These are phyloP conservation scores for Bipolaris gigantea DNA, from an alignment of 2,329 filamentous ascomycete genomes.

Conservation along the genomic window DNA sequence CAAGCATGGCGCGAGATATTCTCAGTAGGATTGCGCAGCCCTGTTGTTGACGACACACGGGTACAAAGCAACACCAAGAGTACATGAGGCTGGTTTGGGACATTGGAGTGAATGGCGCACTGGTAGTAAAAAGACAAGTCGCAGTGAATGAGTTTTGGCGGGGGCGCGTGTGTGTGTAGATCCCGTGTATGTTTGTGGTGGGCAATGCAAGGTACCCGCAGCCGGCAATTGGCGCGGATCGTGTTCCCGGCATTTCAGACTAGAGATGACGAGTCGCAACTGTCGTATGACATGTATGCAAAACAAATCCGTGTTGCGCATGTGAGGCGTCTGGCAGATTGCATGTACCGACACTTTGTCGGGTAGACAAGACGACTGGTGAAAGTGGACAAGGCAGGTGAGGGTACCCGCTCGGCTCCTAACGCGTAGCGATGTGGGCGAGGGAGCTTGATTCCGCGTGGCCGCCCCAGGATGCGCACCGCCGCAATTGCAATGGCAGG, in stretches of 20 bases:
- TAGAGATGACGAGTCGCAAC: background rate
- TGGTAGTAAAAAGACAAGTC: background rate
- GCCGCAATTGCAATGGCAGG: background rate
- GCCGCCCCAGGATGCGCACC: background rate
- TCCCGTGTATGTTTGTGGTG: slow-evolving; percentile 1
- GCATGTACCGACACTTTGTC: background rate
- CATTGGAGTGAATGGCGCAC: background rate
- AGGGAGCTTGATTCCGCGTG: slow-evolving; percentile 1
- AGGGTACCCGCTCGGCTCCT: slow-evolving; percentile 1
- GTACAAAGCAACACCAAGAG: background rate
- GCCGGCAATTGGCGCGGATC: slow-evolving; percentile 7
- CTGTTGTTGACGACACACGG: background rate
- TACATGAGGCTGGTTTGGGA: background rate
- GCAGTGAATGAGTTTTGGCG: background rate
- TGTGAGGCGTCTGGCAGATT: background rate
- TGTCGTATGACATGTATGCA: background rate
- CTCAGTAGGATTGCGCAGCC: background rate
- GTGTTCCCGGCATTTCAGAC: background rate
- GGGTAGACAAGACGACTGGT: slow-evolving; percentile 1
- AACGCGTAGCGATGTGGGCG: background rate
- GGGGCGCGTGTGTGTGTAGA: slow-evolving; percentile 7
- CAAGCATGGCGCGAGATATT: background rate
- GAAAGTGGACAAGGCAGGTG: slow-evolving; percentile 1
- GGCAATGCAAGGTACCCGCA: slow-evolving; percentile 10
- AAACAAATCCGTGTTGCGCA: background rate